Evolutionary conservation across 176 grass and related monocot species (phyloP), one percentile per base, ranked within the genome.

Genomic region (Oryza meridionalis): DNA sequence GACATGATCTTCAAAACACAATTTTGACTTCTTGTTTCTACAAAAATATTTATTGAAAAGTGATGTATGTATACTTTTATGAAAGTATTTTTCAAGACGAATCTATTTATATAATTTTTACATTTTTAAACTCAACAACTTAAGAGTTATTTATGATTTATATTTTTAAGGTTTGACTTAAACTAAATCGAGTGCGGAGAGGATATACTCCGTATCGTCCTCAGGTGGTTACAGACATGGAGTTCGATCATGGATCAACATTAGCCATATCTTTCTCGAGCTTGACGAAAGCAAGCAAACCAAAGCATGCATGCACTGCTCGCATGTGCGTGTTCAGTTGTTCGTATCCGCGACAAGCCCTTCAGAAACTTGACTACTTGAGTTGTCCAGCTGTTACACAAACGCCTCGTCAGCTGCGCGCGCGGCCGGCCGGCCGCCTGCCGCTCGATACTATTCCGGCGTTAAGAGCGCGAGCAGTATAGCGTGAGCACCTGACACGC

Each of bases 401-500:
- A 64, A 15, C 31, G 58, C 67, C 75, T 32, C 24, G 6, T 27
- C 7, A 55, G 38, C 29, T 31, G 29, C 29, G 29, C 29, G 29
- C 4, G 14, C 12, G 51, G 15, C 51, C 51, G 51, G 51, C 51
- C 51, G 51, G 51, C 17, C 51, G 51, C 19, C 55, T 21, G 55
- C 55, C 55, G 55, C 55, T 9, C 77, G 77, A 10, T n/a, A 68
- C 86, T 84, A 9, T 84, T 88, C 46, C 62, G 33, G 59, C 69
- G 81, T 84, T 68, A 83, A 65, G 80, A 33, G 21, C 8, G 43
- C 45, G 58, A 19, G 32, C 75, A 62, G 70, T 55, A 55, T 55
- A 55, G 50, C 12, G 46, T 13, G 75, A 78, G 81, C 86, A 67
- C 46, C 87, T 88, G 81, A 78, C 81, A 69, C 61, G 61, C 24